A percentile compares a stretch with the other conserved stretches of the same genome.
Evolutionary conservation across 2,329 filamentous ascomycete genomes (phyloP).

Genomic region (Venturia nashicola): DNA sequence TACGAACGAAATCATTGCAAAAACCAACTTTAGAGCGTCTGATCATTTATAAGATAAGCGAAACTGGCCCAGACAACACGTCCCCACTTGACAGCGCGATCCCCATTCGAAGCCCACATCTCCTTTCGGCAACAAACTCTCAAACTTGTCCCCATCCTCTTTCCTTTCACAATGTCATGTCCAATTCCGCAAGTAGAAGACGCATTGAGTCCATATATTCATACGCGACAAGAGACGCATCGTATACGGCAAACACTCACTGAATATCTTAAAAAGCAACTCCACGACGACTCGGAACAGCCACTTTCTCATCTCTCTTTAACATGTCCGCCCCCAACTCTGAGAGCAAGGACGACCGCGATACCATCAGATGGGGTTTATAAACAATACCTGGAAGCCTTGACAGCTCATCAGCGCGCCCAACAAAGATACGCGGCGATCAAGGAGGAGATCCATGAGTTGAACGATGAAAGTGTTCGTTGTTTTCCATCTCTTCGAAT

Average conservation of each 20-base stretch:
- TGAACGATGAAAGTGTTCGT: neutral
- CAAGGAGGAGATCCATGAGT: slow-evolving; percentile 20
- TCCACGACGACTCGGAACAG: slow-evolving; percentile 14
- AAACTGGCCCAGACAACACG: neutral
- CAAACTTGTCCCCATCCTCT: neutral
- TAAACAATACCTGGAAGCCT: slow-evolving; percentile 32
- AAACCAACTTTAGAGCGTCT: no score
- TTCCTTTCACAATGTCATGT: slow-evolving; percentile 13
- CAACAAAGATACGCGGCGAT: slow-evolving; percentile 25
- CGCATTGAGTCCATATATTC: slow-evolving; percentile 23
- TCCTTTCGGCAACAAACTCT: neutral
- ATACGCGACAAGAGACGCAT: slow-evolving; percentile 24
- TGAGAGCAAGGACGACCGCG: slow-evolving; percentile 23
- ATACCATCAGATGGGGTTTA: slow-evolving; percentile 30
- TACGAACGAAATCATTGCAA: no score
- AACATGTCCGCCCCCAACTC: slow-evolving; percentile 16
- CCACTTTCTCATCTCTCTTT: slow-evolving; percentile 21
- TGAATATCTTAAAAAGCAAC: slow-evolving; percentile 11
- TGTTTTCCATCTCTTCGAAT: neutral
- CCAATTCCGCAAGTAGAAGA: slow-evolving; percentile 25
- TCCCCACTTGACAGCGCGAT: neutral
- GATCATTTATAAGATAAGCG: no score
- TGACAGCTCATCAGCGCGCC: slow-evolving; percentile 30
- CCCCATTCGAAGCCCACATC: neutral
- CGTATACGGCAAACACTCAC: slow-evolving; percentile 22